Evolutionary conservation across 805 yeast species (phyloP).

Genomic region (Saturnispora mendoncae): DNA sequence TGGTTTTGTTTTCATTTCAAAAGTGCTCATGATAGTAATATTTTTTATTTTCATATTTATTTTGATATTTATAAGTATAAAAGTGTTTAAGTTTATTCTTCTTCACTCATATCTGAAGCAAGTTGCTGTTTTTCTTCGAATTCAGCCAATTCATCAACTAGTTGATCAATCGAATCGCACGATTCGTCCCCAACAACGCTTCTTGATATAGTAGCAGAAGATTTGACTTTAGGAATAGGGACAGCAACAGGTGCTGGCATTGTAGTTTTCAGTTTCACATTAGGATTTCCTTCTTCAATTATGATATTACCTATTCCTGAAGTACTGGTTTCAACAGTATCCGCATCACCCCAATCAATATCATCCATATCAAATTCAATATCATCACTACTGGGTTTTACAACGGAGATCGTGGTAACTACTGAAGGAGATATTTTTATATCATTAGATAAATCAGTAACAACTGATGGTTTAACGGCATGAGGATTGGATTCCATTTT

Average conservation of each 20-base stretch:
- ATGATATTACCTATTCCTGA: not conserved
- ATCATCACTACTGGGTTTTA: conserved; percentile 1
- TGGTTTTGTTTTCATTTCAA: not conserved
- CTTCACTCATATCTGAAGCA: conserved; percentile 6
- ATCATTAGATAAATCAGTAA: too few relatives aligned
- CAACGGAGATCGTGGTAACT: not conserved
- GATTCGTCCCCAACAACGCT: too few relatives aligned
- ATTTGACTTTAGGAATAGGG: too few relatives aligned
- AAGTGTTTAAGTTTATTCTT: conserved; percentile 4
- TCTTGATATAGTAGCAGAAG: too few relatives aligned
- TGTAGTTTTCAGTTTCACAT: not conserved
- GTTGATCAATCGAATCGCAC: not conserved
- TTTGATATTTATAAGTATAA: too few relatives aligned
- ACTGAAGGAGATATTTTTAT: not conserved
- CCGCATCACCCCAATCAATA: conserved; percentile 25
- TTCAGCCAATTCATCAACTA: conserved; percentile 3
- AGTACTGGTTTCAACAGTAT: conserved; percentile 8
- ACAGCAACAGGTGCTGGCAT: too few relatives aligned
- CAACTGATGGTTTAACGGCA: too few relatives aligned
- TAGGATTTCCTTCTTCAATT: not conserved
- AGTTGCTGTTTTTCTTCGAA: not conserved
- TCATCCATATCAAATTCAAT: conserved; percentile 15
- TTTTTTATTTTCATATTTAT: too few relatives aligned
- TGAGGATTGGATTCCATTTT: not conserved
- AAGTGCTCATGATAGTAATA: not conserved